A percentile compares a stretch with the other conserved stretches of the same genome.
phyloP scores from a whole-genome alignment of 2,329 filamentous ascomycete species.

The Dactylellina leptospora region DNA sequence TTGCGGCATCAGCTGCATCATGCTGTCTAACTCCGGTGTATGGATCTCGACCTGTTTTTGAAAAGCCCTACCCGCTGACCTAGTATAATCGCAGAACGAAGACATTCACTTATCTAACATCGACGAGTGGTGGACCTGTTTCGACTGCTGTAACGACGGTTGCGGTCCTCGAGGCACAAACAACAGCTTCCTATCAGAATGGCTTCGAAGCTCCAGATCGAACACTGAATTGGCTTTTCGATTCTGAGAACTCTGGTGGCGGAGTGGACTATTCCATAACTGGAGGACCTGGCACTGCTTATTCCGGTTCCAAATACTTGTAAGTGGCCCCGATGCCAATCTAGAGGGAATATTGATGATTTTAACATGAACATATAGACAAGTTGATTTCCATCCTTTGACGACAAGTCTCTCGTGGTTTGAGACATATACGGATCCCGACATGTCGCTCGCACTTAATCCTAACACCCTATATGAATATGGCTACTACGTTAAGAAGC shows the following conservation, averaged over 20 bases:
- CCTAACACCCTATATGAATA: slow-evolving; percentile 20
- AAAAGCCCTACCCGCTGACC: background rate
- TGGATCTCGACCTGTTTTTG: background rate
- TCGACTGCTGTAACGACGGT: slow-evolving; percentile 26
- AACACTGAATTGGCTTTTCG: slow-evolving; percentile 20
- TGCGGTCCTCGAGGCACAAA: slow-evolving; percentile 17
- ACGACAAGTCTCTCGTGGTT: slow-evolving; percentile 19
- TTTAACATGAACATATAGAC: background rate
- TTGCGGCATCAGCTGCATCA: too few relatives aligned
- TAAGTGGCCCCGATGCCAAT: background rate
- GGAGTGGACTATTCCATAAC: slow-evolving; percentile 17
- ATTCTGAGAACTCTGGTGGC: slow-evolving; percentile 9
- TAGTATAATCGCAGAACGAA: slow-evolving; percentile 2
- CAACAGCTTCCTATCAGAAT: slow-evolving; percentile 13
- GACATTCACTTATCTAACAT: slow-evolving; percentile 24
- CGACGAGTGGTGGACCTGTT: slow-evolving; percentile 12
- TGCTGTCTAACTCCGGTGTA: slow-evolving; percentile 22
- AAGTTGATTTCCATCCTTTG: slow-evolving; percentile 17
- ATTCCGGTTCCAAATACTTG: slow-evolving; percentile 17
- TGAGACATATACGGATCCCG: slow-evolving; percentile 10
- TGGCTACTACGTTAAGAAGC: slow-evolving; percentile 17
- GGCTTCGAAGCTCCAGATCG: slow-evolving; percentile 19
- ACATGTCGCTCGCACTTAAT: slow-evolving; percentile 3
- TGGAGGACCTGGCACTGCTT: slow-evolving; percentile 5
- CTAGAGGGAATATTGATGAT: background rate